Evolutionary conservation across 2,329 filamentous ascomycete species (phyloP), one percentile per base, ranked within the genome.

Genomic region (Arthroderma sp.): DNA sequence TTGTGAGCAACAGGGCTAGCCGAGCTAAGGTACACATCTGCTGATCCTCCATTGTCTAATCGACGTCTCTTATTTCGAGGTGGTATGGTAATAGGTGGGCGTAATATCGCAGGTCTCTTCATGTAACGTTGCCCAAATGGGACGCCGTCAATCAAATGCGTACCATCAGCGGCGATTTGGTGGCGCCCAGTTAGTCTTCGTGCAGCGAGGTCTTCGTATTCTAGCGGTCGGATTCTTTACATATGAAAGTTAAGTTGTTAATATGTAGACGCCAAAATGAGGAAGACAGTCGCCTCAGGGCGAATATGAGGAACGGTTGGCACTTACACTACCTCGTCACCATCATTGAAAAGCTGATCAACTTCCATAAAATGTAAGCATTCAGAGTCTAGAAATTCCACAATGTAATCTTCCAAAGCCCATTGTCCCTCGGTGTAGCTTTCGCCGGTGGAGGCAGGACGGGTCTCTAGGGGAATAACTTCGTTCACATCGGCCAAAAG

Each of bases 361-460:
- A 94, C 73, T 15, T 75, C 71, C 59, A 85, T 81, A 55, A 85
- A 96, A 65, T 95, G 89, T 46, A 95, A 65, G 55, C 85, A 91
- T 64, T 96, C 89, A 52, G 85, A 95, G 38, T 75, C 78, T n/a
- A 73, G 73, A 3, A 94, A 72, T 62, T 93, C 84, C 29, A 94
- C 85, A 6, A 76, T 76, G 61, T 96, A 96, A 59, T 95, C 85
- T 56, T 95, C 88, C 3, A 94, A 66, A 0, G 85, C 86, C 85
- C 86, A 94, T 6, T 65, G 63, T 40, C 61, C 63, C 36, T 50
- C 55, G 33, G 61, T 59, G 6, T 56, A 37, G 22, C 31, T 28
- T 27, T 41, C 32, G 5, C 30, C 34, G 36, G 34, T 29, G 22
- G 33, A 50, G 37, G 59, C 57, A 34, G 58, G 56, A 36, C 73